These are phyloP conservation scores for Niveomyces coronatus DNA, from an alignment of 2,329 filamentous ascomycete species.

Conservation along the genomic window DNA sequence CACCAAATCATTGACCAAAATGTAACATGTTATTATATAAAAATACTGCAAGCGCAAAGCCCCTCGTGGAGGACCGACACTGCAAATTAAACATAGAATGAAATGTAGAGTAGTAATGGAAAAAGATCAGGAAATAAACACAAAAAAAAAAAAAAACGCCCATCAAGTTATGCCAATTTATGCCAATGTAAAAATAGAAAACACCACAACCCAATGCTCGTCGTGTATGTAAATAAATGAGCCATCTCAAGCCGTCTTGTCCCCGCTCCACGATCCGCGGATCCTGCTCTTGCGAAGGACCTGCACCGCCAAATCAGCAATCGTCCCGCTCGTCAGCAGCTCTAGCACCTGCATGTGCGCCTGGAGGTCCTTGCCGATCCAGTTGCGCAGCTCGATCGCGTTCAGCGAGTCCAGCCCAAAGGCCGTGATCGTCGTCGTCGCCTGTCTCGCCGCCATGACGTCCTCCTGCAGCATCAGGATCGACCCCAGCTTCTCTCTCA, in stretches of 20 bases:
- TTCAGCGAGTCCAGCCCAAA: conserved; percentile 36
- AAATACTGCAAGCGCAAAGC: too few species aligned
- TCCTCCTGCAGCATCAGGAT: conserved; percentile 19
- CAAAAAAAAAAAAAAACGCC: neutral
- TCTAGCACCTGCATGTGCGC: conserved; percentile 43
- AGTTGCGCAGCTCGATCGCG: conserved; percentile 40
- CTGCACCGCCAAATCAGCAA: conserved; percentile 11
- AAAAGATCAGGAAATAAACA: neutral
- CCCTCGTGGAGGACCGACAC: too few species aligned
- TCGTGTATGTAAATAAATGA: too few species aligned
- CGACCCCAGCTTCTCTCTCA: conserved; percentile 25
- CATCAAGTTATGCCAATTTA: too few species aligned
- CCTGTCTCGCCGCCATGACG: conserved; percentile 14
- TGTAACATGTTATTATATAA: too few species aligned
- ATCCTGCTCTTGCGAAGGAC: conserved; percentile 19
- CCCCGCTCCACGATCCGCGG: conserved; percentile 12
- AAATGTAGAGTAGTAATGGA: too few species aligned
- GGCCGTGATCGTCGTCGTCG: conserved; percentile 15
- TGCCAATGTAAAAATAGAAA: neutral
- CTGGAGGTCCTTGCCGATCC: conserved; percentile 38
- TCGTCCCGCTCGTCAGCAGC: conserved; percentile 35
- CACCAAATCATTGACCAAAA: too few species aligned
- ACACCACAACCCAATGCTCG: neutral
- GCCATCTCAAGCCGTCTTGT: neutral
- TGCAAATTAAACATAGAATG: too few species aligned